phyloP scores from a whole-genome alignment of 1,139 yeast genomes.

The Blastobotrys raffinosifermentans region DNA sequence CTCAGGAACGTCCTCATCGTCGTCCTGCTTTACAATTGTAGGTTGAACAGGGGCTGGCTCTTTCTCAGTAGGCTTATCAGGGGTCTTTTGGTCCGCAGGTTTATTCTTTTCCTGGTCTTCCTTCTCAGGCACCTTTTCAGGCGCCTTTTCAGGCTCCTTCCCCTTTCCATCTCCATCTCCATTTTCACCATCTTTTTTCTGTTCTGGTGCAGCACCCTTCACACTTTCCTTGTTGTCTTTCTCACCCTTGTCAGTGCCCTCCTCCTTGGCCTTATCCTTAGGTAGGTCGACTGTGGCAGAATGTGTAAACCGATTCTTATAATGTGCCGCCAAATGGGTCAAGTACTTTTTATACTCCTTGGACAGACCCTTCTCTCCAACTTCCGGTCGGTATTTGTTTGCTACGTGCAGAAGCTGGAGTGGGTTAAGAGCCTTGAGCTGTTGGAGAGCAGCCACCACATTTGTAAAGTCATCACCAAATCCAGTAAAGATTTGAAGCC shows the following conservation, averaged over 20 bases:
- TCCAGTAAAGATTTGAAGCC: conserved; percentile 82
- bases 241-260: not conserved
- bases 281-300: conserved; percentile 17
- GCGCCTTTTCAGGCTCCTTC: conserved; percentile 4
- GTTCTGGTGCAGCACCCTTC: not conserved
- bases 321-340: conserved; percentile 29
- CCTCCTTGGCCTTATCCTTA: not conserved
- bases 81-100: conserved; percentile 10
- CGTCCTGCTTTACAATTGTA: not conserved
- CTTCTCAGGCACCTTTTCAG: conserved; percentile 3
- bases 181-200: not conserved
- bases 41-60: conserved; percentile 4
- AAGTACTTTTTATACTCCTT: conserved; percentile 34
- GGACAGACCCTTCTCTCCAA: conserved; percentile 52
- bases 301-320: conserved; percentile 22
- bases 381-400: conserved; percentile 78
- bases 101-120: conserved; percentile 6
- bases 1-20: conserved; percentile 21
- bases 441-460: conserved; percentile 46
- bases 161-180: not conserved
- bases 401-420: conserved; percentile 64
- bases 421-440: conserved; percentile 50
- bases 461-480: conserved; percentile 51
- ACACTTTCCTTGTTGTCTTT: not conserved
- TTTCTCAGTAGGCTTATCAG: conserved; percentile 4